Evolutionary conservation across 2,329 filamentous ascomycete species (phyloP).

Genomic region (Chrysoporthe austroafricana): DNA sequence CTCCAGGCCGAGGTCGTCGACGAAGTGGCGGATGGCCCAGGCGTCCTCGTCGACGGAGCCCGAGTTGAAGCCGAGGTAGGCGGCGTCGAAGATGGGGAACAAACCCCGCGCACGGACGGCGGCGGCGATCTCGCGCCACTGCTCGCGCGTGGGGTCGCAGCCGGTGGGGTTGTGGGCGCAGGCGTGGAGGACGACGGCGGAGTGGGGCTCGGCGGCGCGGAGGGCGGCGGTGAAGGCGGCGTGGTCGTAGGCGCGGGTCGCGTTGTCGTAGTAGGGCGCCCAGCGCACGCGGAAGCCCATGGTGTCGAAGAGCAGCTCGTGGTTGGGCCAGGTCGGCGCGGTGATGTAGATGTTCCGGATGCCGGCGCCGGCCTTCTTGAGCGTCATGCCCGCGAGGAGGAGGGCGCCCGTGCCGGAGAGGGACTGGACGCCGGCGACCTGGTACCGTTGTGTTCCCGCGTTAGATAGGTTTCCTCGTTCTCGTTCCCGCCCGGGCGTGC

Average conservation of each 20-base stretch:
- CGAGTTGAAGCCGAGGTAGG: slow-evolving; percentile 40
- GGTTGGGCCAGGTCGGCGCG: slow-evolving; percentile 48
- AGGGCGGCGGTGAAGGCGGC: slow-evolving; percentile 37
- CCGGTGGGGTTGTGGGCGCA: slow-evolving; percentile 51
- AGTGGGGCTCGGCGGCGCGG: slow-evolving; percentile 33
- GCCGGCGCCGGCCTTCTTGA: slow-evolving; percentile 35
- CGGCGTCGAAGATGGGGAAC: slow-evolving; percentile 41
- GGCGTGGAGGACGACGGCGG: slow-evolving; percentile 43
- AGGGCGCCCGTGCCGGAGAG: slow-evolving; percentile 48
- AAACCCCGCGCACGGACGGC: slow-evolving; percentile 32
- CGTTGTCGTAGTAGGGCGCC: slow-evolving; percentile 45
- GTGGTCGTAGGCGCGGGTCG: slow-evolving; percentile 39
- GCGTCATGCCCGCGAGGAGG: slow-evolving; percentile 39
- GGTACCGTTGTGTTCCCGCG: neutral
- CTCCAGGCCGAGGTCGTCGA: slow-evolving; percentile 46
- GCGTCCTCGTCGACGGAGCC: slow-evolving; percentile 38
- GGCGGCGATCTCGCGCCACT: slow-evolving; percentile 38
- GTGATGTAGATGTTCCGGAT: slow-evolving; percentile 42
- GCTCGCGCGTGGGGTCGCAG: slow-evolving; percentile 41
- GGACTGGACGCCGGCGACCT: slow-evolving; percentile 36
- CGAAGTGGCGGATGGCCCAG: slow-evolving; percentile 38
- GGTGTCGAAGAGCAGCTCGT: slow-evolving; percentile 41
- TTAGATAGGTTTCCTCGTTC: neutral
- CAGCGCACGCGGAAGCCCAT: slow-evolving; percentile 39
- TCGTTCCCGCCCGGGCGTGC: too few relatives aligned